Percentiles rank a stretch among this genome's conserved stretches.
Conservation (phyloP, 2,329 filamentous ascomycete species). For the Ceratocystis eucalypticola region DNA sequence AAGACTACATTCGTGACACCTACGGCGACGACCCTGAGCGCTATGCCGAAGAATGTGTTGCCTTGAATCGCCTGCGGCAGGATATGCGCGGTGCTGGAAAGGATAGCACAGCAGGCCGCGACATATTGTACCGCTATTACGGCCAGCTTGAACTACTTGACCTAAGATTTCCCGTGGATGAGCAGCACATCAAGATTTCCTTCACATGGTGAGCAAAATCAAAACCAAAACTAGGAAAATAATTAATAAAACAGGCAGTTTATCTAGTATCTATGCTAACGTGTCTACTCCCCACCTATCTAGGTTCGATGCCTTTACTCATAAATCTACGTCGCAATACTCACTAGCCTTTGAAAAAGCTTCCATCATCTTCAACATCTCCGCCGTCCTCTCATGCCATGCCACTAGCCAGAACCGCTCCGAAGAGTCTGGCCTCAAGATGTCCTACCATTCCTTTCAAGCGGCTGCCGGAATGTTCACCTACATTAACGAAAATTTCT, state of each 20-base stretch:
- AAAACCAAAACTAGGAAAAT: too few species aligned
- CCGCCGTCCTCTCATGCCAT: conserved; percentile 89
- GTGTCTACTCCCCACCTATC: conserved; percentile 1
- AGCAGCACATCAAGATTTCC: conserved; percentile 97
- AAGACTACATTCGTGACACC: conserved; percentile 80
- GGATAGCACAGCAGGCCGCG: conserved; percentile 84
- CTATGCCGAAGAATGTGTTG: conserved; percentile 89
- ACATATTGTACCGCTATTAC: conserved; percentile 93
- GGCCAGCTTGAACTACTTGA: conserved; percentile 92
- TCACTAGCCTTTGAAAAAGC: conserved; percentile 96
- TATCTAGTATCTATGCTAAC: neutral
- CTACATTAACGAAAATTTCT: conserved; percentile 98
- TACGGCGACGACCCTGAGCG: conserved; percentile 95
- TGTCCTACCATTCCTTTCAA: conserved; percentile 95
- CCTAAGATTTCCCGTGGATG: conserved; percentile 88
- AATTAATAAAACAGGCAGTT: neutral
- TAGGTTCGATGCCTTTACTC: conserved; percentile 98
- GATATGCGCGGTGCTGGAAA: conserved; percentile 97
- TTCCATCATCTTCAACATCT: conserved; percentile 99
- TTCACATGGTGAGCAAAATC: conserved; percentile 68
- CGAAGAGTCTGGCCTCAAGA: conserved; percentile 87
- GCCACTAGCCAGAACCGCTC: conserved; percentile 83
- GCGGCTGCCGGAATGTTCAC: conserved; percentile 98
- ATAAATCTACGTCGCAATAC: conserved; percentile 93
- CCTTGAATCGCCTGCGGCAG: conserved; percentile 86